Base-by-base conservation (phyloP, 2,329 filamentous ascomycete genomes). In the Dothidotthia symphoricarpi region DNA sequence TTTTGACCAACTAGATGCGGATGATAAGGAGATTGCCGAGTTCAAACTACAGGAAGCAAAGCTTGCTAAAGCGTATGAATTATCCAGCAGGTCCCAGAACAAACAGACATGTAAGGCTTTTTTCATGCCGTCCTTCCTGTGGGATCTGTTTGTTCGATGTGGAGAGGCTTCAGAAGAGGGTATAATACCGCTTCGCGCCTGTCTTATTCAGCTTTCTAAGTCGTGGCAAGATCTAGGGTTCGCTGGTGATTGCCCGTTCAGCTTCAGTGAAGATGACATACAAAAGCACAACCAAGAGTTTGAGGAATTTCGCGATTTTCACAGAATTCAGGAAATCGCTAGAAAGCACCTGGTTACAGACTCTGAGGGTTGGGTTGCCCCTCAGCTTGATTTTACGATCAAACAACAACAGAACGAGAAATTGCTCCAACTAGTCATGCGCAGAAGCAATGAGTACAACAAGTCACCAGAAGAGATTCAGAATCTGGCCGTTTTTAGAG, bases 341-440 rank as follows among this genome's bases (percentile, higher is more conserved):
- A 37, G 47, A 34, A 49, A 61, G 28, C 46, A 45, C 31, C 47
- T 69, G 3, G 44, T 46, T 34, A 64, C 63, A 0, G 66, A 69
- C 50, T 49, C 50, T 0, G 64, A 69, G 31, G 64, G 63, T 9
- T 70, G 64, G 62, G 49, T 67, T 12, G 28, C 55, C 6, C 66
- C 62, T 11, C 41, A 56, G 19, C 6, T 64, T 24, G 60, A 68
- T 45, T 49, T 59, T 24, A 39, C 25, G 13, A 38, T 15, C 16
- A 34, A 29, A 16, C 43, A 48, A 41, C 34, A 38, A 19, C 47
- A 53, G 34, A 67, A 63, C 39, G 34, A 43, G 25, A 49, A 57
- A 22, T 31, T 68, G 16, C 28, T 55, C 8, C 31, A 47, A 31
- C 31, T 47, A 15, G 15, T 49, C 14, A 44, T 55, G 40, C 19